Evolutionary conservation across 2,329 filamentous ascomycete genomes (phyloP).

Genomic region (Pseudophaeomoniella oleicola): DNA sequence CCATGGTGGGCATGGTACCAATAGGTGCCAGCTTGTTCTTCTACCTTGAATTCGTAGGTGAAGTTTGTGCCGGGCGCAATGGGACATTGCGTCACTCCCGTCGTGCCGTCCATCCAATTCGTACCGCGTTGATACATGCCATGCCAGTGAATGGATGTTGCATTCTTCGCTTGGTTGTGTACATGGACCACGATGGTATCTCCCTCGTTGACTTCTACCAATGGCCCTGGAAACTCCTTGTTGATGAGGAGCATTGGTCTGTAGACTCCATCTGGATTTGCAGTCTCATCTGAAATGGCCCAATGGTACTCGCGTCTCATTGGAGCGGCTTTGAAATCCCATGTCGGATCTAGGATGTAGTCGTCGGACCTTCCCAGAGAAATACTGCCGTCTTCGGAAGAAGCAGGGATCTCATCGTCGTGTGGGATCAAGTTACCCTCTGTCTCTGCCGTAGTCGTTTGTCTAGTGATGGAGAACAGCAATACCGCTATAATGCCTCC

Average conservation of each 20-base stretch:
- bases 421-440: too few relatives aligned
- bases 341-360: background rate
- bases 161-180: constrained; percentile 49
- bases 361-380: background rate
- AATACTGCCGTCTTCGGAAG: too few relatives aligned
- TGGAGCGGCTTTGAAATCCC: background rate
- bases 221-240: constrained; percentile 24
- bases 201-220: constrained; percentile 20
- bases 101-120: constrained; percentile 58
- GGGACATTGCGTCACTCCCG: constrained; percentile 52
- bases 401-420: too few relatives aligned
- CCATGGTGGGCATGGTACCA: constrained; percentile 57
- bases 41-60: constrained; percentile 51
- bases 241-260: constrained; percentile 27
- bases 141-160: constrained; percentile 60
- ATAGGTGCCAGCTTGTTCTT: constrained; percentile 36
- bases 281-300: background rate
- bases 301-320: background rate
- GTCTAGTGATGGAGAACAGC: background rate
- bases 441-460: background rate
- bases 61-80: constrained; percentile 49
- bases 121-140: constrained; percentile 66
- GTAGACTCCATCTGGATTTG: constrained; percentile 27
- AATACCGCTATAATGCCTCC: background rate
- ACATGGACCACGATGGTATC: constrained; percentile 37